Evolutionary conservation across 345 rosid genomes (phyloP).

Genomic region (Brassica rapa): DNA sequence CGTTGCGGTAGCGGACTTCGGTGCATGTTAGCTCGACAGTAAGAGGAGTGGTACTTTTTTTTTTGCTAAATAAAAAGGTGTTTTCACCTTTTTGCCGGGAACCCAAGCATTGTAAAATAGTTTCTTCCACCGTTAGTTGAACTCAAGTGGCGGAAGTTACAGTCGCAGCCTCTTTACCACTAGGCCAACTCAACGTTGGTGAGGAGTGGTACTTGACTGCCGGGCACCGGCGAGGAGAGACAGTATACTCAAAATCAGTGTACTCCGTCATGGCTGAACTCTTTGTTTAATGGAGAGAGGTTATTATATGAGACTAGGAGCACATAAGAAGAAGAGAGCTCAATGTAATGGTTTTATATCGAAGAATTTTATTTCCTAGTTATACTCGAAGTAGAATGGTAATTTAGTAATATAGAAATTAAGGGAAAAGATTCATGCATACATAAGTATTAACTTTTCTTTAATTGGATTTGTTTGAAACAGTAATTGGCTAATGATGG

Average conservation of each 20-base stretch:
- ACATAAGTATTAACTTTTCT: too few species aligned
- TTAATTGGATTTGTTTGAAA: too few species aligned
- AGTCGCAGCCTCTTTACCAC: too few species aligned
- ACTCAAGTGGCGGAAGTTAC: too few species aligned
- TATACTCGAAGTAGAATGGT: background rate
- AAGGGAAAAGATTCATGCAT: too few species aligned
- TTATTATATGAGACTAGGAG: background rate
- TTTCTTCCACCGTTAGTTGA: too few species aligned
- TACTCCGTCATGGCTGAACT: background rate
- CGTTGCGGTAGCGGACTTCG: background rate
- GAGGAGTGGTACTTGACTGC: background rate
- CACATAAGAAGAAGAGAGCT: background rate
- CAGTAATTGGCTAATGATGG: too few species aligned
- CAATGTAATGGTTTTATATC: background rate
- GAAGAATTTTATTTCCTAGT: background rate
- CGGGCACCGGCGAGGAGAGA: background rate
- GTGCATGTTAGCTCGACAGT: conserved; percentile 10
- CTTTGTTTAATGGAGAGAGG: background rate
- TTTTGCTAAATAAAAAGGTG: too few species aligned
- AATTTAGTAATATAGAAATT: background rate
- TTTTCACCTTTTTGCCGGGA: too few species aligned
- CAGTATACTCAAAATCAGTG: background rate
- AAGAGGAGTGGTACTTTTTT: background rate
- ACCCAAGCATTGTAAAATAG: too few species aligned
- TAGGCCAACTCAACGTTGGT: too few species aligned